Base-by-base conservation (phyloP, 1,284 basidiomycete species). In the Apiotrichum mycotoxinovorans region DNA sequence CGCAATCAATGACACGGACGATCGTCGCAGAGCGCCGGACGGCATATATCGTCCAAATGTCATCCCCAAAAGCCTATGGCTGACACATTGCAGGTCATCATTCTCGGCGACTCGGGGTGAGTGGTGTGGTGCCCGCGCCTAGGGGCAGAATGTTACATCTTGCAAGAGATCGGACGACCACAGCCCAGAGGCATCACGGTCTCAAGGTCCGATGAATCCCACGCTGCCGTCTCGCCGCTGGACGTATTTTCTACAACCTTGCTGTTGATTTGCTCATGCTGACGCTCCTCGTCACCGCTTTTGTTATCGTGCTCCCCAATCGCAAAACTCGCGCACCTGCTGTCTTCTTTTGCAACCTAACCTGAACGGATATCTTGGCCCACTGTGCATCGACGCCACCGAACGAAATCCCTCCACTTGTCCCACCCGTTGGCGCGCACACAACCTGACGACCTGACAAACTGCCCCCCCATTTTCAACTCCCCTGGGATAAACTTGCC, bases 51-150 rank as follows among this genome's bases (percentile, higher is more conserved):
- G n/a, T n/a, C n/a, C n/a, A n/a, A n/a, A n/a, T n/a, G n/a, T n/a
- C n/a, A n/a, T n/a, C n/a, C n/a, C n/a, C n/a, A n/a, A n/a, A n/a
- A n/a, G n/a, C n/a, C n/a, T n/a, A n/a, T n/a, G 9, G 37, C 51
- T 58, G 18, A 57, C 40, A 22, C 34, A n/a, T n/a, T 34, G 30
- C 70, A 97, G 93, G 92, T 95, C 77, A 97, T 97, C 81, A 97
- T 97, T 76, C 87, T 97, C 64, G 93, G 93, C 66, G 94, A 97
- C 83, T 94, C 91, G 76, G 93, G 93, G 91, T 94, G 72, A 65
- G 90, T 85, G 11, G 34, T 34, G 18, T 22, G 10, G 15, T 11
- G 23, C 23, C 37, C 37, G 20, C 40, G 7, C 40, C 40, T 26
- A 26, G 42, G 42, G 42, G 23, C 8, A 20, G 3, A 46, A 22